These are phyloP conservation scores for Aspergillus costaricaensis DNA, from an alignment of 2,329 filamentous ascomycete genomes.

Conservation along the genomic window DNA sequence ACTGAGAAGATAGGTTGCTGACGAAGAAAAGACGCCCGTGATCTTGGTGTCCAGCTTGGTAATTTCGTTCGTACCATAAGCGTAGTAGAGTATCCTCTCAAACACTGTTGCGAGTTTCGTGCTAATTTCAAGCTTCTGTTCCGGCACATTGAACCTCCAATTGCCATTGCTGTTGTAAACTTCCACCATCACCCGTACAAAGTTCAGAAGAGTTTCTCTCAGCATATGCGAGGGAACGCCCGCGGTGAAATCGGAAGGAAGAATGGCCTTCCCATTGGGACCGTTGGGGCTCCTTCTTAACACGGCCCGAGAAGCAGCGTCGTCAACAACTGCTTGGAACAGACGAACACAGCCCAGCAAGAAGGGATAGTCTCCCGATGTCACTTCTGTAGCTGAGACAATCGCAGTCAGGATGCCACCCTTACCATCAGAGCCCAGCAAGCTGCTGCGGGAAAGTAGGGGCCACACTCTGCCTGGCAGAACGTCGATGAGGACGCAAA, in stretches of 20 bases:
- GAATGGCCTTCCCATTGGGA: constrained; percentile 32
- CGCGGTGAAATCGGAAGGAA: constrained; percentile 57
- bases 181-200: constrained; percentile 75
- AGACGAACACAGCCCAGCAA: constrained; percentile 72
- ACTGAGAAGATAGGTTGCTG: constrained; percentile 74
- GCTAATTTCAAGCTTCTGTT: constrained; percentile 70
- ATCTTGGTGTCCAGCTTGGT: constrained; percentile 52
- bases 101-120: constrained; percentile 69
- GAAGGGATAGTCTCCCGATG: constrained; percentile 74
- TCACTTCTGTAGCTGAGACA: constrained; percentile 78
- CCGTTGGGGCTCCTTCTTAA: constrained; percentile 42
- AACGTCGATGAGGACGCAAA: constrained; percentile 69
- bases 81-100: constrained; percentile 68
- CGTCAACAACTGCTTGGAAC: constrained; percentile 74
- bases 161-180: constrained; percentile 81
- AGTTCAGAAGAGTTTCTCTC: constrained; percentile 68
- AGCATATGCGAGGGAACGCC: constrained; percentile 78
- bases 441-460: constrained; percentile 75
- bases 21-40: constrained; percentile 66
- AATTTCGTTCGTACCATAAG: constrained; percentile 72
- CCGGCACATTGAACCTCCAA: constrained; percentile 75
- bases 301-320: constrained; percentile 63
- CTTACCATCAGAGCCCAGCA: constrained; percentile 75
- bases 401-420: constrained; percentile 76
- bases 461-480: constrained; percentile 88